Evolutionary conservation across 371 early-diverging fungal genomes (phyloP), one percentile per base, ranked within the genome.

Genomic region (Haplosporangium sp.): DNA sequence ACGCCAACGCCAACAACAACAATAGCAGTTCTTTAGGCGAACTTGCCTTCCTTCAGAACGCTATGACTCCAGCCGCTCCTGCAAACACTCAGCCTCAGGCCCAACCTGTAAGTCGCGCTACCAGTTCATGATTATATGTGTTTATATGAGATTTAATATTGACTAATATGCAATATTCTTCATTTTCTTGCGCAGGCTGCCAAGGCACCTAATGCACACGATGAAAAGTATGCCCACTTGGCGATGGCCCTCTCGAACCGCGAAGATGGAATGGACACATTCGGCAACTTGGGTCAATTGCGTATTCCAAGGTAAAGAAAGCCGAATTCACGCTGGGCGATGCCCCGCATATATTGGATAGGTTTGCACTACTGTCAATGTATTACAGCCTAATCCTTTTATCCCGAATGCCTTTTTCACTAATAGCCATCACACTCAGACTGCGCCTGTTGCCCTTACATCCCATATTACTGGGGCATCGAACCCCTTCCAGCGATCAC

Each of bases 181-280:
- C 29, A 1, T 29, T 29, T 16, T 56, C 6, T 29, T 4, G 29
- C 29, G 29, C 52, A 62, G 68, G 41, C 64, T n/a, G 4, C 51
- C 21, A 42, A 62, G 21, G 58, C 62, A 43, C 20, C 55, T 6
- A 70, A 62, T 29, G 41, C 64, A 14, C 41, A 70, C 38, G 76
- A 76, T 29, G 71, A 69, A 48, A 80, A 74, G 41, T 69, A 82
- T 67, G 69, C 71, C 10, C 66, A 54, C 46, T 55, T 67, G 16
- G 64, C 66, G 20, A 65, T 61, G 60, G 63, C 64, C 43, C 40
- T 74, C 45, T 41, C 59, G 10, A 76, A 74, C 60, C 72, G 70
- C 18, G 85, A 86, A 12, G 84, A 84, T 55, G 87, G 87, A n/a
- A 81, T 83, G 71, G 87, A 87, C 58, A 85, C 84, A 3, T 87